Conservation (phyloP, 352 stramenopile species). For the Globisporangium apiculatum region DNA sequence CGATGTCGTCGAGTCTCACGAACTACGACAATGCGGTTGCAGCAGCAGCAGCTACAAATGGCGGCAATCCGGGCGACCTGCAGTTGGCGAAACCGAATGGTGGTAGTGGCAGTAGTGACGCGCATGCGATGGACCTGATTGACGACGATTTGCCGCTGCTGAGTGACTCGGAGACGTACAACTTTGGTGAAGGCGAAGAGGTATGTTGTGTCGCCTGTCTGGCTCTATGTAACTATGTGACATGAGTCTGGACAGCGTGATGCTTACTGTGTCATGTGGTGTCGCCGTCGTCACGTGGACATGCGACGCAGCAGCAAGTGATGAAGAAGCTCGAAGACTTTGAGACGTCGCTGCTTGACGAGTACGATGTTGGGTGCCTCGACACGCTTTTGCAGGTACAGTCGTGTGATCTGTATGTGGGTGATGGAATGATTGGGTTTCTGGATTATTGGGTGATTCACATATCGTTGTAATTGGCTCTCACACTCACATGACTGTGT, state of each 20-base stretch:
- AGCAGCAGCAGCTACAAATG: constrained; percentile 1
- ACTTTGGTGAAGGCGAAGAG: constrained; percentile 72
- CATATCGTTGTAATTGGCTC: no score
- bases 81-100: background rate
- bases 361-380: constrained; percentile 81
- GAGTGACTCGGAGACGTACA: constrained; percentile 61
- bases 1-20: constrained; percentile 19
- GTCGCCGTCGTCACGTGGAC: no score
- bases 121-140: constrained; percentile 49
- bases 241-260: background rate
- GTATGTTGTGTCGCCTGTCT: constrained; percentile 20
- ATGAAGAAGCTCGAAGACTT: constrained; percentile 88
- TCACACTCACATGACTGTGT: no score
- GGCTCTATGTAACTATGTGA: background rate
- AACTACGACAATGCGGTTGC: constrained; percentile 11
- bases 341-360: constrained; percentile 78
- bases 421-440: background rate
- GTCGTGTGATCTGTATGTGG: background rate
- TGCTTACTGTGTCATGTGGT: constrained; percentile 9
- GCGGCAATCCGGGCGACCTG: background rate
- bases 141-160: constrained; percentile 69
- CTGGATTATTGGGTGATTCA: no score
- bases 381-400: constrained; percentile 72
- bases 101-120: background rate
- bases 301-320: constrained; percentile 51